Evolutionary conservation across 2,329 filamentous ascomycete genomes (phyloP).

Genomic region (Neofusicoccum sp.): DNA sequence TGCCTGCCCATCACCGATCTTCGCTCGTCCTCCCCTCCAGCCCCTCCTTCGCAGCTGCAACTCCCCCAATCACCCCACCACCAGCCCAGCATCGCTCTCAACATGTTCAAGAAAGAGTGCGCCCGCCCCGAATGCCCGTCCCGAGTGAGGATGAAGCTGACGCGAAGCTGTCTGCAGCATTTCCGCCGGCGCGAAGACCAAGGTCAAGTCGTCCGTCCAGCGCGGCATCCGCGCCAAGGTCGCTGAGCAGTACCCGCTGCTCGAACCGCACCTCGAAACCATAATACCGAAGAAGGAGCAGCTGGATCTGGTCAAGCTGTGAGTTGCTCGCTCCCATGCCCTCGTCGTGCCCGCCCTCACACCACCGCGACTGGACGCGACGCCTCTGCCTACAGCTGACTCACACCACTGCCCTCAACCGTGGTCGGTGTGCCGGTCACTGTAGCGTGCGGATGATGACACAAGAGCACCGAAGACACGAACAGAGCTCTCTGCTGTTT

Average conservation of each 20-base stretch:
- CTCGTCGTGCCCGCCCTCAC: not conserved
- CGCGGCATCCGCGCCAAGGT: conserved; percentile 80
- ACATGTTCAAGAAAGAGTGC: conserved; percentile 94
- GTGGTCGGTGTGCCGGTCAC: not conserved
- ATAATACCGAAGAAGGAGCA: conserved; percentile 93
- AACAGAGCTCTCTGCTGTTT: not conserved
- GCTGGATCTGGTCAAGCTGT: conserved; percentile 85
- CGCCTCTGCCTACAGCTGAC: not conserved
- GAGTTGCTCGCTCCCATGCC: conserved; percentile 23
- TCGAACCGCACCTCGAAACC: conserved; percentile 86
- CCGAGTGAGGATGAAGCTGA: conserved; percentile 17
- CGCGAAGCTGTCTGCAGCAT: conserved; percentile 54
- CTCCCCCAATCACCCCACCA: conserved; percentile 31
- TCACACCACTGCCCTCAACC: conserved; percentile 8
- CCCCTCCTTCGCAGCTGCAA: conserved; percentile 4
- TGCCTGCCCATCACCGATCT: conserved; percentile 14
- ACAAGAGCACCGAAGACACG: not conserved
- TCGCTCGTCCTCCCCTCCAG: conserved; percentile 7
- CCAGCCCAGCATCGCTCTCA: not conserved
- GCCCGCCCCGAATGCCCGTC: conserved; percentile 27
- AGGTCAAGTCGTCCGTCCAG: conserved; percentile 96
- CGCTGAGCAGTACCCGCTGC: conserved; percentile 78
- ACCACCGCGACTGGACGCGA: not conserved
- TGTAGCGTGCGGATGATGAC: not conserved
- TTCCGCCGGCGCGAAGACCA: conserved; percentile 76